Evolutionary conservation across 108 stramenopile species (phyloP).

Genomic region (Licmophora abbreviata): DNA sequence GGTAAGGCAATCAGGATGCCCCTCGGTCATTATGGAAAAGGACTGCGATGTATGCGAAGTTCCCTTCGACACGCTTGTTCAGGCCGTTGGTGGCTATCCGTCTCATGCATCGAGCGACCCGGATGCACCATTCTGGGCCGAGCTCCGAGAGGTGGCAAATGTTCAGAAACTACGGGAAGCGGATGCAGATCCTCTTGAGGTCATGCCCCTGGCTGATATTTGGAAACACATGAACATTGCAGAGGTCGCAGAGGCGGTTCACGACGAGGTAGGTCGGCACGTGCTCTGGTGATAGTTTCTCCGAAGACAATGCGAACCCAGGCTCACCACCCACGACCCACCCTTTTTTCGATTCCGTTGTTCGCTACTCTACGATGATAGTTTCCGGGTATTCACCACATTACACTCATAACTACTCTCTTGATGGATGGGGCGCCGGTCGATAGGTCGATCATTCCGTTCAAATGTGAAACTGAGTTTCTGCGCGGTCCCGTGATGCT

Average conservation of each 20-base stretch:
- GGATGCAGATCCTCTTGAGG: neutral
- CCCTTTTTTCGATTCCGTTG: neutral
- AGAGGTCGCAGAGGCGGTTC: conserved; percentile 15
- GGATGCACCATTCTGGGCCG: conserved; percentile 20
- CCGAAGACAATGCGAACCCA: neutral
- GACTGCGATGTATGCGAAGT: neutral
- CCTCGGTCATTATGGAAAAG: neutral
- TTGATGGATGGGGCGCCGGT: neutral
- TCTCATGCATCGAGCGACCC: neutral
- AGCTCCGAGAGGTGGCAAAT: conserved; percentile 10
- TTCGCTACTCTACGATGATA: neutral
- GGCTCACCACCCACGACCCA: neutral
- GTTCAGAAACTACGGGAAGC: conserved; percentile 1
- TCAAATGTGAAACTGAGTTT: neutral
- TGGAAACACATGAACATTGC: conserved; percentile 11
- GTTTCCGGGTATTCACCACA: neutral
- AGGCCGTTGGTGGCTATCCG: too few relatives aligned
- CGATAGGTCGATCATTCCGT: conserved; percentile 5
- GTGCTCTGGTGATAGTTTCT: neutral
- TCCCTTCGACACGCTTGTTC: too few relatives aligned
- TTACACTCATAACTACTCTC: neutral
- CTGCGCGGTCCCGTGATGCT: conserved; percentile 6
- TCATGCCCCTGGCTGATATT: conserved; percentile 10
- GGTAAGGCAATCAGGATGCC: too few relatives aligned
- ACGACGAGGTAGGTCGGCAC: conserved; percentile 8